Evolutionary conservation across 139 green algal species (phyloP).

Genomic region (Nannochloris sp.): DNA sequence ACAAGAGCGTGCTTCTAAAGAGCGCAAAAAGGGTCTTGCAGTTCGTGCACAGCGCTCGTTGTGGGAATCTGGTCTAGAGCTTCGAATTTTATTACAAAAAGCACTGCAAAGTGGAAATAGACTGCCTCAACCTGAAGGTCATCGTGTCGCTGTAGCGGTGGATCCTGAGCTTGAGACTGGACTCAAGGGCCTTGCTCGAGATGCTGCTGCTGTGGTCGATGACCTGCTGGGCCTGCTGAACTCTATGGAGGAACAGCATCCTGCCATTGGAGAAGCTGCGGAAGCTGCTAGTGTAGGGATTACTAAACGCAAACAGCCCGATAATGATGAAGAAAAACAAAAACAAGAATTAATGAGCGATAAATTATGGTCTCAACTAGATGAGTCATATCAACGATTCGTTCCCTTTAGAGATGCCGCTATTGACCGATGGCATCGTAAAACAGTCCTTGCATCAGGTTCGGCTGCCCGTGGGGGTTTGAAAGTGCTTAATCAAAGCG

Average conservation of each 20-base stretch:
- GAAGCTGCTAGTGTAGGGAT: not conserved
- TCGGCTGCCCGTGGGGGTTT: conserved; percentile 33
- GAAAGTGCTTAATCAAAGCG: conserved; percentile 60
- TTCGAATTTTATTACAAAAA: conserved; percentile 66
- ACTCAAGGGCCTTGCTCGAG: not conserved
- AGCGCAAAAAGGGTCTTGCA: conserved; percentile 36
- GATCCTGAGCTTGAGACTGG: not conserved
- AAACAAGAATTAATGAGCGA: not conserved
- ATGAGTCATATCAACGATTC: conserved; percentile 14
- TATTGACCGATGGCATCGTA: conserved; percentile 76
- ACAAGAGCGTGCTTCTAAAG: conserved; percentile 19
- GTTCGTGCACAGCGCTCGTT: conserved; percentile 34
- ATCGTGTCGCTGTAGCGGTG: not conserved
- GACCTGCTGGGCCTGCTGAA: conserved; percentile 42
- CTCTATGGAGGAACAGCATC: conserved; percentile 35
- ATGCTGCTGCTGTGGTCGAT: conserved; percentile 18
- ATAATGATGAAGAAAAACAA: not conserved
- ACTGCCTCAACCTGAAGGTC: conserved; percentile 22
- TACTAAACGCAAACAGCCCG: not conserved
- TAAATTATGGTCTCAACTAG: conserved; percentile 31
- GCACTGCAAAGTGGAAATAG: conserved; percentile 37
- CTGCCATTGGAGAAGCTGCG: conserved; percentile 17
- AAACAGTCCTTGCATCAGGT: conserved; percentile 55
- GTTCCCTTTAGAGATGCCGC: conserved; percentile 54
- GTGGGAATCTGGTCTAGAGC: conserved; percentile 59